Conservation (phyloP, 306 rosid species). For the Aeschynomene evenia region DNA sequence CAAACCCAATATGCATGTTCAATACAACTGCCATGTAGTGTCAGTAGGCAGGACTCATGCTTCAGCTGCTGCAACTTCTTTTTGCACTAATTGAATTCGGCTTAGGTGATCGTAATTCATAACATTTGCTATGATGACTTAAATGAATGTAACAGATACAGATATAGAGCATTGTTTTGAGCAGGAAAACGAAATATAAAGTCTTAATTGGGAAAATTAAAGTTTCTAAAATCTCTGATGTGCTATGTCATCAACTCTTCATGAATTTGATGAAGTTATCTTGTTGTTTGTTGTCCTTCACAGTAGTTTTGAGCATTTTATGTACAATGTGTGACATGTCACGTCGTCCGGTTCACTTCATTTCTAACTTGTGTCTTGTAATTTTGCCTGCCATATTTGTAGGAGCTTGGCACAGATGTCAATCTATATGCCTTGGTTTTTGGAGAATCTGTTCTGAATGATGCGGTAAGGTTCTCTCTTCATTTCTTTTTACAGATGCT, state of each 20-base stretch:
- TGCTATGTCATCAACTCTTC: slow-evolving; percentile 1
- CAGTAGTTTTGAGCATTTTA: slow-evolving; percentile 1
- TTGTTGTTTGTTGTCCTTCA: slow-evolving; percentile 2
- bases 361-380: not conserved
- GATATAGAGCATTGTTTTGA: slow-evolving; percentile 10
- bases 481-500: not conserved
- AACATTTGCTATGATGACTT: not conserved
- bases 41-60: not conserved
- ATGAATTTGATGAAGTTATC: not conserved
- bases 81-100: slow-evolving; percentile 4
- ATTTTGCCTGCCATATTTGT: slow-evolving; percentile 30
- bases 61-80: slow-evolving; percentile 20
- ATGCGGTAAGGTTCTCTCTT: slow-evolving; percentile 67
- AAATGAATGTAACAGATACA: not conserved
- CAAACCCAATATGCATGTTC: slow-evolving; percentile 17
- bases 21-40: not conserved
- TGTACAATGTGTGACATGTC: not conserved
- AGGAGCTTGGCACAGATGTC: slow-evolving; percentile 94
- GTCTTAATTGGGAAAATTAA: not conserved
- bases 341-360: slow-evolving; percentile 4
- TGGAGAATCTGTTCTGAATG: slow-evolving; percentile 98
- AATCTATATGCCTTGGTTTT: slow-evolving; percentile 97
- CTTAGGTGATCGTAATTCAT: slow-evolving; percentile 8
- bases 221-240: slow-evolving; percentile 4
- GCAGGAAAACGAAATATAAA: not conserved